phyloP scores from a whole-genome alignment of 495 filamentous ascomycete genomes.

The Penicillium parvum region DNA sequence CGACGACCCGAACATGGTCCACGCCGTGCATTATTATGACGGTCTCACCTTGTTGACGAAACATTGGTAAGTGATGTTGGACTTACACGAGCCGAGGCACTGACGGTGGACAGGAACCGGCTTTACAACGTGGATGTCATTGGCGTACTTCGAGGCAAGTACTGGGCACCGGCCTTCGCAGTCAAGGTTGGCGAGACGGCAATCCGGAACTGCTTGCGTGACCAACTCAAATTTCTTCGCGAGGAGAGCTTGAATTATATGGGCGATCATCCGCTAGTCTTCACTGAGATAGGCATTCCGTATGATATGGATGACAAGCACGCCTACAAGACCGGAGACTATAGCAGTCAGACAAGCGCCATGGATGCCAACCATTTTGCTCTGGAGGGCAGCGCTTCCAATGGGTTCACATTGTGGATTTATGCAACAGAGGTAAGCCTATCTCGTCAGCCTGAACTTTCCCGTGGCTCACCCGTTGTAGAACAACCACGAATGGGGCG shows the following conservation, averaged over 20 bases:
- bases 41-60: slow-evolving; percentile 96
- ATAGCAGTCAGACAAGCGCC: slow-evolving; percentile 84
- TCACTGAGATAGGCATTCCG: slow-evolving; percentile 95
- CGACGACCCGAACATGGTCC: slow-evolving; percentile 85
- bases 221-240: slow-evolving; percentile 83
- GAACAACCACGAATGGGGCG: slow-evolving; percentile 87
- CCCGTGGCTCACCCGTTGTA: slow-evolving; percentile 21
- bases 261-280: slow-evolving; percentile 83
- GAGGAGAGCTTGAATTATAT: slow-evolving; percentile 88
- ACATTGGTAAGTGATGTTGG: slow-evolving; percentile 61
- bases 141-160: slow-evolving; percentile 83
- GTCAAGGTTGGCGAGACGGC: slow-evolving; percentile 92
- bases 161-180: slow-evolving; percentile 80
- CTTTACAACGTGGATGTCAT: slow-evolving; percentile 96
- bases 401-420: slow-evolving; percentile 86
- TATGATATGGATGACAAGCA: slow-evolving; percentile 98
- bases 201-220: slow-evolving; percentile 88
- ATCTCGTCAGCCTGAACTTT: neutral
- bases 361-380: slow-evolving; percentile 98
- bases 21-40: slow-evolving; percentile 94
- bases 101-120: slow-evolving; percentile 60
- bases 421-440: slow-evolving; percentile 66
- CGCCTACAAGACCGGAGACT: slow-evolving; percentile 95
- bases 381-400: slow-evolving; percentile 71
- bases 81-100: neutral